Conservation (phyloP, 805 yeast genomes). For the Ogataea siamensis region DNA sequence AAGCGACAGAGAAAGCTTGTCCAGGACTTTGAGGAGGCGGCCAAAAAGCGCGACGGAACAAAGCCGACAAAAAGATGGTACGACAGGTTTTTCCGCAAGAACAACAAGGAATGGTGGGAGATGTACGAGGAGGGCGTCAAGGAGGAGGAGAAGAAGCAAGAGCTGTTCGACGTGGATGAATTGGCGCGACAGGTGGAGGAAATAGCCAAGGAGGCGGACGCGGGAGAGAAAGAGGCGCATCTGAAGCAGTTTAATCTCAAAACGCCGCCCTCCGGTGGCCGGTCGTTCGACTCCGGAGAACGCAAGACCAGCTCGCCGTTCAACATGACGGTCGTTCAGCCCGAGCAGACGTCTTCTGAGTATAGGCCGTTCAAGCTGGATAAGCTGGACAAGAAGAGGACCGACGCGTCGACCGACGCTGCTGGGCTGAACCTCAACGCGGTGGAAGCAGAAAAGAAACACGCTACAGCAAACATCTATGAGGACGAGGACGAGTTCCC, state of each 20-base stretch:
- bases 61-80: slow-evolving; percentile 47
- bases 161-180: slow-evolving; percentile 45
- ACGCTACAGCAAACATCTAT: slow-evolving; percentile 15
- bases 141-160: slow-evolving; percentile 29
- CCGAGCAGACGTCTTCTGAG: slow-evolving; percentile 7
- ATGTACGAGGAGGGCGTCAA: slow-evolving; percentile 41
- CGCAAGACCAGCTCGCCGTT: slow-evolving; percentile 9
- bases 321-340: slow-evolving; percentile 22
- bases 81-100: slow-evolving; percentile 41
- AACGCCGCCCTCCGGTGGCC: slow-evolving; percentile 7
- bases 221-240: background rate
- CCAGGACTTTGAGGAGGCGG: slow-evolving; percentile 82
- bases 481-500: slow-evolving; percentile 38
- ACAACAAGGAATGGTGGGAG: slow-evolving; percentile 57
- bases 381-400: slow-evolving; percentile 2
- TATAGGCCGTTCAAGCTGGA: slow-evolving; percentile 14
- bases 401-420: background rate
- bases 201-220: slow-evolving; percentile 38
- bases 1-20: slow-evolving; percentile 82
- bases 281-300: slow-evolving; percentile 2
- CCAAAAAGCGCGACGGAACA: slow-evolving; percentile 46
- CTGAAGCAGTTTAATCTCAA: slow-evolving; percentile 23
- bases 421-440: slow-evolving; percentile 2
- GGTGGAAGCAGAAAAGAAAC: slow-evolving; percentile 1
- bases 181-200: slow-evolving; percentile 43